A percentile compares a stretch with the other conserved stretches of the same genome.
phyloP scores from a whole-genome alignment of 495 filamentous ascomycete genomes.

The Trichoderma gamsii region DNA sequence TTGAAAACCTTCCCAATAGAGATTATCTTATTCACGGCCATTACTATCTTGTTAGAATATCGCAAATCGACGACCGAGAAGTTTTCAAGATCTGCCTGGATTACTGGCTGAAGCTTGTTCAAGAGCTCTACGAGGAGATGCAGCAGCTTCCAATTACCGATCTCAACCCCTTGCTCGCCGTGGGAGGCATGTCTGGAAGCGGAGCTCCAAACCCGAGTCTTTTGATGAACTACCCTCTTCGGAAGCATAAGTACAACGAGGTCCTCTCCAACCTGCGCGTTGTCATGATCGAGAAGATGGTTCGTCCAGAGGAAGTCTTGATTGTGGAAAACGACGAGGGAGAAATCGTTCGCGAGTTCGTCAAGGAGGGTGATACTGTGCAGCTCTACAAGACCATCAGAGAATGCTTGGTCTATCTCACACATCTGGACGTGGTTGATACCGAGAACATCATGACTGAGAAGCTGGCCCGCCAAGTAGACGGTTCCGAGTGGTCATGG shows the following conservation, averaged over 20 bases:
- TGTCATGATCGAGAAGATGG: slow-evolving; percentile 99
- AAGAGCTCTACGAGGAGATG: slow-evolving; percentile 98
- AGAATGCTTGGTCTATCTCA: slow-evolving; percentile 95
- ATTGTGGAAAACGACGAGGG: slow-evolving; percentile 99
- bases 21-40: slow-evolving; percentile 93
- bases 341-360: slow-evolving; percentile 97
- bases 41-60: slow-evolving; percentile 96
- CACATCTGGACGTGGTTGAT: slow-evolving; percentile 93
- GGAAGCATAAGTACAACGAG: slow-evolving; percentile 95
- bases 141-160: slow-evolving; percentile 87
- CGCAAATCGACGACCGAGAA: slow-evolving; percentile 95
- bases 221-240: slow-evolving; percentile 78
- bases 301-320: slow-evolving; percentile 93
- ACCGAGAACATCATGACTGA: slow-evolving; percentile 99
- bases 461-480: slow-evolving; percentile 89
- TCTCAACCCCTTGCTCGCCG: slow-evolving; percentile 74
- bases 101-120: slow-evolving; percentile 98
- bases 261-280: slow-evolving; percentile 87
- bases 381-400: slow-evolving; percentile 98
- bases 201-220: slow-evolving; percentile 80
- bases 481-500: slow-evolving; percentile 97
- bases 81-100: slow-evolving; percentile 99
- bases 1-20: slow-evolving; percentile 90
- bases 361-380: slow-evolving; percentile 98
- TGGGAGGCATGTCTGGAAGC: slow-evolving; percentile 60